A percentile compares a stretch with the other conserved stretches of the same genome.
phyloP scores from a whole-genome alignment of 2,329 filamentous ascomycete genomes.

The Exophiala calicioides region DNA sequence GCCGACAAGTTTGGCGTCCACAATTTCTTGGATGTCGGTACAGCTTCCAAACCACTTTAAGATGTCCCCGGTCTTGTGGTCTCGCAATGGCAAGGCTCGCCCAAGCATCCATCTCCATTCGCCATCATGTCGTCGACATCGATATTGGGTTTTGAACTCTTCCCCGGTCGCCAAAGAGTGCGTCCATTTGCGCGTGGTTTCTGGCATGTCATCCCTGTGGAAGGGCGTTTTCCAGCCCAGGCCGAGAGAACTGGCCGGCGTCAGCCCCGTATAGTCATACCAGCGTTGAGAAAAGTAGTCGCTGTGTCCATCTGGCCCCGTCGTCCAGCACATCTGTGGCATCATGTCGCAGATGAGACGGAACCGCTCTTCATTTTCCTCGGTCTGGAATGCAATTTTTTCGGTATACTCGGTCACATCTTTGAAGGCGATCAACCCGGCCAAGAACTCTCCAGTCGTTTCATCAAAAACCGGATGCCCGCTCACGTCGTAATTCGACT shows the following conservation, averaged over 20 bases:
- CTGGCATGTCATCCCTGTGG: constrained; percentile 67
- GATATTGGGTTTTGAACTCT: constrained; percentile 69
- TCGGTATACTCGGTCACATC: constrained; percentile 71
- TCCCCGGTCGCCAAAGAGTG: constrained; percentile 67
- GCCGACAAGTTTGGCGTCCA: constrained; percentile 66
- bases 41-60: constrained; percentile 81
- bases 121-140: constrained; percentile 66
- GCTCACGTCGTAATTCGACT: constrained; percentile 63
- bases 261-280: constrained; percentile 75
- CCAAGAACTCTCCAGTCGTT: constrained; percentile 69
- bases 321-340: constrained; percentile 73
- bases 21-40: constrained; percentile 75
- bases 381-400: constrained; percentile 68
- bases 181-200: constrained; percentile 60
- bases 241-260: constrained; percentile 63
- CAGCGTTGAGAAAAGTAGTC: constrained; percentile 78
- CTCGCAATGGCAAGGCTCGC: constrained; percentile 67
- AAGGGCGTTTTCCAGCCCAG: constrained; percentile 64
- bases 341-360: constrained; percentile 73
- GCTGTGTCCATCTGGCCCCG: constrained; percentile 63
- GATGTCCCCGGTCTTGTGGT: constrained; percentile 66
- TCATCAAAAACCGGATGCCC: constrained; percentile 70
- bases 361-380: constrained; percentile 72
- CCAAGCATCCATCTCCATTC: constrained; percentile 79
- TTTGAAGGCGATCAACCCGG: constrained; percentile 69